phyloP scores from a whole-genome alignment of 768 basidiomycete genomes.

The Ramaria sp. region DNA sequence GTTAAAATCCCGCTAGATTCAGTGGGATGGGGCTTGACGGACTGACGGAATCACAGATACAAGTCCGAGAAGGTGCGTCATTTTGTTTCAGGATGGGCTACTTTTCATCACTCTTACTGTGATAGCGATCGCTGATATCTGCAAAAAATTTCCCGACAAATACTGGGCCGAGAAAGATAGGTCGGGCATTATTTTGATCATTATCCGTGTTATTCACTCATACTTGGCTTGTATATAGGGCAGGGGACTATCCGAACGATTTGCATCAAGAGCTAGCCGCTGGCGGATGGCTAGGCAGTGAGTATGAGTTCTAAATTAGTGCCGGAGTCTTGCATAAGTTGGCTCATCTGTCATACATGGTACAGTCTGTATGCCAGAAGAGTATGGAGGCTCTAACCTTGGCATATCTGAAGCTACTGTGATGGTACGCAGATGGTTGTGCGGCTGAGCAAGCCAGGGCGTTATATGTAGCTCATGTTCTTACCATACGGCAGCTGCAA shows the following conservation, averaged over 20 bases:
- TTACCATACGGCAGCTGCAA: constrained; percentile 1
- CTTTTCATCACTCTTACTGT: neutral
- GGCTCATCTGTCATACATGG: neutral
- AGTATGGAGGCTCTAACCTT: constrained; percentile 10
- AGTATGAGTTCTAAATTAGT: neutral
- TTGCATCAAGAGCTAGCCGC: constrained; percentile 10
- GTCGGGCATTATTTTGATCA: neutral
- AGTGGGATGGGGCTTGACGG: constrained; percentile 5
- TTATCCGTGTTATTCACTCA: neutral
- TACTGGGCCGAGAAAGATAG: constrained; percentile 12
- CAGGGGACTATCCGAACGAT: constrained; percentile 9
- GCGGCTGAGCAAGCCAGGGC: neutral
- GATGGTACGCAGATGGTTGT: constrained; percentile 2
- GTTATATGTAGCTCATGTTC: neutral
- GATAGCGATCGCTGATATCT: constrained; percentile 9
- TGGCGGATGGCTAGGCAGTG: constrained; percentile 11
- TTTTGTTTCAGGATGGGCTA: neutral
- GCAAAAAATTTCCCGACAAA: constrained; percentile 10
- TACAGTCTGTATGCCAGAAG: constrained; percentile 9
- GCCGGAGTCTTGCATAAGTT: neutral
- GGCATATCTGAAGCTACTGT: constrained; percentile 12
- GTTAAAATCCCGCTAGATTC: neutral
- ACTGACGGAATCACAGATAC: constrained; percentile 8
- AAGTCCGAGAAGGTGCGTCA: constrained; percentile 4
- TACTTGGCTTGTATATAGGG: neutral